These are phyloP conservation scores for Picochlorum sp. DNA, from an alignment of 139 green algal species.

Conservation along the genomic window DNA sequence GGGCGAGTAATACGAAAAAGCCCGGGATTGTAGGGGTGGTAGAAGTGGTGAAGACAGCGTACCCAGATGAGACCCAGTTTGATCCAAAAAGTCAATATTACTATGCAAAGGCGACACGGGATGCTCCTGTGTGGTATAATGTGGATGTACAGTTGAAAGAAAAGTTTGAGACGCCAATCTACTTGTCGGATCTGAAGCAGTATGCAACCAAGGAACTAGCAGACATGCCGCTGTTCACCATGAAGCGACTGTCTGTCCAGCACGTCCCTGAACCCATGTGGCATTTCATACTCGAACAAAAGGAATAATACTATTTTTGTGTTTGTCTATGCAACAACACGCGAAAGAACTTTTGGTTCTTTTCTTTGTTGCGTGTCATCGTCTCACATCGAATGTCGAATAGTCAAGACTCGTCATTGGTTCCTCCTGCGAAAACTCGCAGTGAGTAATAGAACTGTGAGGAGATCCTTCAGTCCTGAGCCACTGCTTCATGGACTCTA, in stretches of 20 bases:
- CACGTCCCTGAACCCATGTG: constrained; percentile 23
- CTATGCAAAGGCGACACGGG: constrained; percentile 32
- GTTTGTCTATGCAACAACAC: no score
- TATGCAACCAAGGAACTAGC: constrained; percentile 22
- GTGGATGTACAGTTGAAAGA: constrained; percentile 49
- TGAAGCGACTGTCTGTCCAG: constrained; percentile 42
- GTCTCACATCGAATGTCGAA: constrained; percentile 1
- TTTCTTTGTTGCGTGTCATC: not conserved
- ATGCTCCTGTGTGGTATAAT: constrained; percentile 41
- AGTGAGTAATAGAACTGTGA: constrained; percentile 14
- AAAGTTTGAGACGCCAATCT: constrained; percentile 27
- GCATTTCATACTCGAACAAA: constrained; percentile 30
- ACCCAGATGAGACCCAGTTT: constrained; percentile 53
- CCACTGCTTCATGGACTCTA: constrained; percentile 13
- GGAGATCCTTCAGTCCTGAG: constrained; percentile 19
- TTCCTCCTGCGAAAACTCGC: not conserved
- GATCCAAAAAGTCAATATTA: constrained; percentile 48
- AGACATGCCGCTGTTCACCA: constrained; percentile 45
- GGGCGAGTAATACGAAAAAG: constrained; percentile 44
- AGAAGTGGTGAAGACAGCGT: constrained; percentile 34
- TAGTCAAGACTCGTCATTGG: not conserved
- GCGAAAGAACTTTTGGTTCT: no score
- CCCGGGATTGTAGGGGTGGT: constrained; percentile 50
- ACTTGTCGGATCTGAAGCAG: constrained; percentile 49
- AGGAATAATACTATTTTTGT: not conserved